Evolutionary conservation across 176 grass and related monocot genomes (phyloP).

Genomic region (Guadua angustifolia): DNA sequence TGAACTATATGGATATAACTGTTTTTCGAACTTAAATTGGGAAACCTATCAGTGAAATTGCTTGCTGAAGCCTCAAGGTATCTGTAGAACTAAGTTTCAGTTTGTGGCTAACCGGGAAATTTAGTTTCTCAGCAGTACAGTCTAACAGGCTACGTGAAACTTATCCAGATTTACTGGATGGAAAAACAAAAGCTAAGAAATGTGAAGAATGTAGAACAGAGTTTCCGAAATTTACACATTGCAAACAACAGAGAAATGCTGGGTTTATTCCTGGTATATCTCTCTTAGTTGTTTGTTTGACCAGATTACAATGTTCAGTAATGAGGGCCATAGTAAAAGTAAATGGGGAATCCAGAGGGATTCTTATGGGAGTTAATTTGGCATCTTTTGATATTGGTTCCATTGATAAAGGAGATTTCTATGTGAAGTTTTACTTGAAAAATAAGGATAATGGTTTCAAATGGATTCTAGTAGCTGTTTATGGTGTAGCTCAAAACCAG

Average conservation of each 20-base stretch:
- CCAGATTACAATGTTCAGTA: conserved; percentile 26
- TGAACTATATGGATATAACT: background rate
- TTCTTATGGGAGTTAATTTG: too few relatives aligned
- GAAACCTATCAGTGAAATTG: background rate
- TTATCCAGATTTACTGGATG: conserved; percentile 12
- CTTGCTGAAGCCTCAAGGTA: background rate
- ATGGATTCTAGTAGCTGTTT: too few relatives aligned
- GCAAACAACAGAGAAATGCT: background rate
- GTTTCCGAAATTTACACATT: conserved; percentile 3
- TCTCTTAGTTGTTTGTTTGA: conserved; percentile 1
- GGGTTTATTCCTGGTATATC: conserved; percentile 42
- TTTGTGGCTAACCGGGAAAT: background rate
- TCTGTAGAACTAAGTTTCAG: background rate
- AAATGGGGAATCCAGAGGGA: too few relatives aligned
- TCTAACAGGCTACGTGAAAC: background rate
- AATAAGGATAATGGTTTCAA: too few relatives aligned
- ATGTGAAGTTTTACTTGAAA: too few relatives aligned
- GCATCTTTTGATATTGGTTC: too few relatives aligned
- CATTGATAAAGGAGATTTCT: too few relatives aligned
- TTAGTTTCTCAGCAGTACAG: background rate
- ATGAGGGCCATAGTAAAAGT: conserved; percentile 12
- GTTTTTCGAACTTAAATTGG: background rate
- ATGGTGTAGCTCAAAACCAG: too few relatives aligned
- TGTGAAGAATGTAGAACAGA: background rate
- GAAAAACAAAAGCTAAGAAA: background rate